A percentile compares a stretch with the other conserved stretches of the same genome.
Conservation (phyloP, 495 filamentous ascomycete species). For the Xylaria sp. region DNA sequence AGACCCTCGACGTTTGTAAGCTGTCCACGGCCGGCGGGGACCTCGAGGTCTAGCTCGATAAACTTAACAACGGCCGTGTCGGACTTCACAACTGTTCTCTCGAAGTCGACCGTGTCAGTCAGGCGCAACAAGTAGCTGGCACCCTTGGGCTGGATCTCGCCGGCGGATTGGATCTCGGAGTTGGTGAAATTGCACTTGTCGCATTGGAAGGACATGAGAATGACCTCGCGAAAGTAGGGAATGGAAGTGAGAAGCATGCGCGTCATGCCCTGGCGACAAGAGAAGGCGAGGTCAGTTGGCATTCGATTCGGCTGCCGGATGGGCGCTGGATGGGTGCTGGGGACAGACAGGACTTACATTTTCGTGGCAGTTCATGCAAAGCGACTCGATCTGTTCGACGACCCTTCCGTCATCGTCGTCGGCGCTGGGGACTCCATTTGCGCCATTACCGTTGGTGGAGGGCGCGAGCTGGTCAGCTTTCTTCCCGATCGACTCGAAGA, state of each 20-base stretch:
- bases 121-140: conserved; percentile 78
- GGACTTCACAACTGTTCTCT: conserved; percentile 88
- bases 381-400: conserved; percentile 65
- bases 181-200: conserved; percentile 86
- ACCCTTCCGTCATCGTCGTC: conserved; percentile 59
- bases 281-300: conserved; percentile 12
- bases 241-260: conserved; percentile 87
- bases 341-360: conserved; percentile 70
- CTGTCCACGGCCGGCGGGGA: conserved; percentile 86
- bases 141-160: conserved; percentile 88
- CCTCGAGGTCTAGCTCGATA: conserved; percentile 87
- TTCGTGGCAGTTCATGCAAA: conserved; percentile 70
- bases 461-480: conserved; percentile 57
- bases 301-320: too few relatives aligned
- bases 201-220: conserved; percentile 96
- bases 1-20: conserved; percentile 93
- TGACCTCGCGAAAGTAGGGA: conserved; percentile 94
- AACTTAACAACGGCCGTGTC: conserved; percentile 83
- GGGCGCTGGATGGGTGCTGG: too few relatives aligned
- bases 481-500: conserved; percentile 62
- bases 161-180: conserved; percentile 90
- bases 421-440: conserved; percentile 33
- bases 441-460: conserved; percentile 44
- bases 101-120: conserved; percentile 71
- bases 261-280: conserved; percentile 71